Percentiles rank a stretch among this genome's conserved stretches.
phyloP scores from a whole-genome alignment of 2,329 filamentous ascomycete species.

The Chaetothyriales sp. region DNA sequence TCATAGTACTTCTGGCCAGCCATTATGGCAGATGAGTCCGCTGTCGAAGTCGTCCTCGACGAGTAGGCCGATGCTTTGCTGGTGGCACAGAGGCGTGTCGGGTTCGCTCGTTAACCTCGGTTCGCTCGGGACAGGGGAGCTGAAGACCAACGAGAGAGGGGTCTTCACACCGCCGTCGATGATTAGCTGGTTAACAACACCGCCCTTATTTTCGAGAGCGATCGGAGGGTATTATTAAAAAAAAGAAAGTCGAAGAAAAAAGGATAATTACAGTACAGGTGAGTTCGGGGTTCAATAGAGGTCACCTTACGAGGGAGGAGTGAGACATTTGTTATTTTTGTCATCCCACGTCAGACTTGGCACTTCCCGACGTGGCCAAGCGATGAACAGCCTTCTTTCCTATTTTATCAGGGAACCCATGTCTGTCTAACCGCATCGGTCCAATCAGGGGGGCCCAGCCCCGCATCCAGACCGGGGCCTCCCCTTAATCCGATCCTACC shows the following conservation, averaged over 20 bases:
- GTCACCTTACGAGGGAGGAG: not conserved
- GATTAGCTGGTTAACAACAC: not conserved
- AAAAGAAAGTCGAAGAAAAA: not conserved
- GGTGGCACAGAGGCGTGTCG: not conserved
- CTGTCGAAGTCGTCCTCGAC: not conserved
- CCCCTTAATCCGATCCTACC: not conserved
- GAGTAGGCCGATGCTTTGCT: not conserved
- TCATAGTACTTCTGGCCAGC: constrained; percentile 3
- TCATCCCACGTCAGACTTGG: not conserved
- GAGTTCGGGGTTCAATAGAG: no score
- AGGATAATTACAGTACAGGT: not conserved
- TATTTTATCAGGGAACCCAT: not conserved
- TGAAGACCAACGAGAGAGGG: not conserved
- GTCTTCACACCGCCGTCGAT: not conserved
- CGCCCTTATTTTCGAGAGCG: not conserved
- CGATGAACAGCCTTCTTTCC: not conserved
- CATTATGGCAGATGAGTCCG: not conserved
- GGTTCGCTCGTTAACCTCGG: not conserved
- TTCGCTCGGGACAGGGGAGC: not conserved
- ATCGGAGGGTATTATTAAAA: not conserved
- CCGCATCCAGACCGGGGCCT: not conserved
- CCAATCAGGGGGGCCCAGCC: not conserved
- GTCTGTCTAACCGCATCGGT: not conserved
- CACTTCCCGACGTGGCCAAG: not conserved
- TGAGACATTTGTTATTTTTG: not conserved